Conservation (phyloP, 306 rosid genomes). For the Lathyrus oleraceus region DNA sequence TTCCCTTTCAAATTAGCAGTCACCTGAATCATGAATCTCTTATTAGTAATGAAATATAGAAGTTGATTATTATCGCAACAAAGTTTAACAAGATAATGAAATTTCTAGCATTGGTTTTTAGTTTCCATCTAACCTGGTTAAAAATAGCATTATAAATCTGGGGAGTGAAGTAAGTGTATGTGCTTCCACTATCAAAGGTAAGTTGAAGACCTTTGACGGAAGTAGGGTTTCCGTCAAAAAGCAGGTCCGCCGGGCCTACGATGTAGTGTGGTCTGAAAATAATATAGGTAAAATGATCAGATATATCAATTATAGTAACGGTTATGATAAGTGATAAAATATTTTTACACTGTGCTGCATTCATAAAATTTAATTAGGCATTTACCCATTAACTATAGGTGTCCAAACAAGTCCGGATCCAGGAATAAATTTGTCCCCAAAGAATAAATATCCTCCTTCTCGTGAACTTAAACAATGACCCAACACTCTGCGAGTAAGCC, state of each 20-base stretch:
- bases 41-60: not conserved
- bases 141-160: constrained; percentile 44
- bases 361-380: not conserved
- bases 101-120: not conserved
- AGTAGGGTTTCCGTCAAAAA: constrained; percentile 56
- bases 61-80: not conserved
- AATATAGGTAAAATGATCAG: too few relatives aligned
- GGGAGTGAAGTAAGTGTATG: constrained; percentile 75
- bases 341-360: too few relatives aligned
- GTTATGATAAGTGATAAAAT: too few relatives aligned
- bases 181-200: constrained; percentile 86
- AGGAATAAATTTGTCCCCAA: constrained; percentile 62
- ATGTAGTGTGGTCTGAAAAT: constrained; percentile 58
- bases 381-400: constrained; percentile 57
- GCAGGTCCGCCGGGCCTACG: constrained; percentile 71
- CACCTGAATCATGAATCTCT: constrained; percentile 47
- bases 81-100: not conserved
- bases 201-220: constrained; percentile 49
- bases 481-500: constrained; percentile 48
- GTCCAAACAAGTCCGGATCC: constrained; percentile 62
- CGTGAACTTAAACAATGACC: constrained; percentile 69
- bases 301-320: too few relatives aligned
- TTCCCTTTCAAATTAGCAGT: constrained; percentile 54
- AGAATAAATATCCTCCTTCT: constrained; percentile 80
- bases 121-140: constrained; percentile 52